phyloP scores from a whole-genome alignment of 352 stramenopile genomes.

The Phytophthora cactorum region DNA sequence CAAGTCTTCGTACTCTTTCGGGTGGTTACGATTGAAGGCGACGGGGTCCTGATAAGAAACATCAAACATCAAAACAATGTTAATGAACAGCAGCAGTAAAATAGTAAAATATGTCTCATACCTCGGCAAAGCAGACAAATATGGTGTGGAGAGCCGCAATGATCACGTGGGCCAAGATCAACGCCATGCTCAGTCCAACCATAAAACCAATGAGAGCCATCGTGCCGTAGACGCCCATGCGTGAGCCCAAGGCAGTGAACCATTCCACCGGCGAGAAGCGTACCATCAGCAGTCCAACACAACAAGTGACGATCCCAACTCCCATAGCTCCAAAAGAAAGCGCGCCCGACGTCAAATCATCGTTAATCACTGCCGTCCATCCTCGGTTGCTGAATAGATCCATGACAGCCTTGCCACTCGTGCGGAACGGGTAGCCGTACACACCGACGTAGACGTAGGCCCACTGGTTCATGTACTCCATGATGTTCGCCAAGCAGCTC shows the following conservation, averaged over 20 bases:
- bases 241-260: constrained; percentile 61
- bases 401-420: constrained; percentile 88
- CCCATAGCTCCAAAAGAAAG: constrained; percentile 85
- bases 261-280: constrained; percentile 67
- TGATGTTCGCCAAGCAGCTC: constrained; percentile 81
- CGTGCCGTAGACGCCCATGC: constrained; percentile 55
- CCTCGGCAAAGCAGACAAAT: constrained; percentile 90
- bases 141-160: constrained; percentile 87
- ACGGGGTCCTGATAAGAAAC: constrained; percentile 62
- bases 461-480: constrained; percentile 93
- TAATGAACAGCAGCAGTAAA: constrained; percentile 4
- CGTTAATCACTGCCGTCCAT: constrained; percentile 91
- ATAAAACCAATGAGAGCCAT: constrained; percentile 81
- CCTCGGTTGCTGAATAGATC: constrained; percentile 86
- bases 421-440: constrained; percentile 89
- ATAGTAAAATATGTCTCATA: constrained; percentile 19
- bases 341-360: constrained; percentile 85
- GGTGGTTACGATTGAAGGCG: constrained; percentile 84
- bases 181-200: constrained; percentile 80
- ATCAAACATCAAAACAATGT: constrained; percentile 2
- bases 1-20: constrained; percentile 79
- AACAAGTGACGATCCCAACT: constrained; percentile 74
- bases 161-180: constrained; percentile 85
- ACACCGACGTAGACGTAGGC: constrained; percentile 92
- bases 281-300: constrained; percentile 70